Percentiles rank a stretch among this genome's conserved stretches.
Conservation (phyloP, 2,329 filamentous ascomycete genomes). For the Pleochaeta shiraiana region DNA sequence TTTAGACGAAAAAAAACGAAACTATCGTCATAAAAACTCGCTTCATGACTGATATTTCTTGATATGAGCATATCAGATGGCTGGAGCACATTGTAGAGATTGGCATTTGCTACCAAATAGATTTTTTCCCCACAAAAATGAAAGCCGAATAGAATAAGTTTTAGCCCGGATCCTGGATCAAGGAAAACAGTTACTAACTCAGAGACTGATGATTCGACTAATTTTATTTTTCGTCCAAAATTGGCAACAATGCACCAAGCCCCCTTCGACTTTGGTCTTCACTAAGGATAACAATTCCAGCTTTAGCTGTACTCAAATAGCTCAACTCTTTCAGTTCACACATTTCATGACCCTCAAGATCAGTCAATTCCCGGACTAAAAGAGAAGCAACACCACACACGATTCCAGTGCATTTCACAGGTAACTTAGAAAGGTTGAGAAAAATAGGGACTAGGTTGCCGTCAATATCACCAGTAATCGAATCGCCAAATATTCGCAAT, state of each 20-base stretch:
- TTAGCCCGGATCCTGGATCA: too few relatives aligned
- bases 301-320: constrained; percentile 72
- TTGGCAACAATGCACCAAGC: constrained; percentile 39
- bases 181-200: too few relatives aligned
- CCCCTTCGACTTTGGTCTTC: constrained; percentile 53
- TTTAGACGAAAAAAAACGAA: too few relatives aligned
- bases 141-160: too few relatives aligned
- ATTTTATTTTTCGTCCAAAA: too few relatives aligned
- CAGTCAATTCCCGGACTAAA: constrained; percentile 46
- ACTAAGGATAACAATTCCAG: constrained; percentile 72
- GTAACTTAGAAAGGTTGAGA: constrained; percentile 59
- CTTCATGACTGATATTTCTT: too few relatives aligned
- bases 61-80: too few relatives aligned
- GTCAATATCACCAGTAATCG: constrained; percentile 53
- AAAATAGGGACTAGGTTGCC: constrained; percentile 67
- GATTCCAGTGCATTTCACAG: constrained; percentile 79
- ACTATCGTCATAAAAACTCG: too few relatives aligned
- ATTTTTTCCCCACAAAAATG: too few relatives aligned
- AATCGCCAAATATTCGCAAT: constrained; percentile 42
- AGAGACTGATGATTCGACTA: too few relatives aligned
- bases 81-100: too few relatives aligned
- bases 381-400: constrained; percentile 81
- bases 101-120: too few relatives aligned
- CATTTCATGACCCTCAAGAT: constrained; percentile 18
- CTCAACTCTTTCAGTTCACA: constrained; percentile 40